These are phyloP conservation scores for Geotrichum citri-aurantii DNA, from an alignment of 1,139 yeast species.

Conservation along the genomic window DNA sequence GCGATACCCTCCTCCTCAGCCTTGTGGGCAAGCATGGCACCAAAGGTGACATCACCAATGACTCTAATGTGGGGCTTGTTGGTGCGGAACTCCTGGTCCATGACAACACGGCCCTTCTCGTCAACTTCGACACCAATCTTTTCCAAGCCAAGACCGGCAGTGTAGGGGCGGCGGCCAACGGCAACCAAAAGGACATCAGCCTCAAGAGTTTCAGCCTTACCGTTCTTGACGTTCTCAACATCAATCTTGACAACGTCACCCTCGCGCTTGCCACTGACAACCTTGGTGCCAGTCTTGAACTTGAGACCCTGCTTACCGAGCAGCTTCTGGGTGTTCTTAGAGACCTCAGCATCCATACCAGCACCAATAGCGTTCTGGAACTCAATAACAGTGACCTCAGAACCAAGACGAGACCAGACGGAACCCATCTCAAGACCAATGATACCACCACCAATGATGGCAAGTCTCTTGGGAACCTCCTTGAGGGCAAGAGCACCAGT, in stretches of 20 bases:
- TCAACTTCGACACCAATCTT: conserved; percentile 84
- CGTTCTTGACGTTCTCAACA: conserved; percentile 84
- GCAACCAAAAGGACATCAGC: conserved; percentile 95
- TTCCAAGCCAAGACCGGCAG: conserved; percentile 85
- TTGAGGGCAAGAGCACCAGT: conserved; percentile 84
- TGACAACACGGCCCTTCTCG: conserved; percentile 85
- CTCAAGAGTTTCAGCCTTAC: conserved; percentile 71
- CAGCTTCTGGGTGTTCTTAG: conserved; percentile 83
- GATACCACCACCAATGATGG: conserved; percentile 98
- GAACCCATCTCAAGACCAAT: conserved; percentile 99
- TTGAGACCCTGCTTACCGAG: conserved; percentile 92
- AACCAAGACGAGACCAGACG: conserved; percentile 91
- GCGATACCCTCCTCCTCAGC: conserved; percentile 99
- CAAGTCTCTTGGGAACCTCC: conserved; percentile 86
- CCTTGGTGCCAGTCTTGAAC: conserved; percentile 91
- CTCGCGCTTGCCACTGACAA: conserved; percentile 74
- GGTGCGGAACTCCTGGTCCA: conserved; percentile 90
- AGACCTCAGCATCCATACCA: conserved; percentile 96
- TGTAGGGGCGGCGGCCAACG: conserved; percentile 97
- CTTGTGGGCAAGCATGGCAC: conserved; percentile 99
- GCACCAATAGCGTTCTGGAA: conserved; percentile 86
- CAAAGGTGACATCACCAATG: conserved; percentile 97
- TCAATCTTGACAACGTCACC: conserved; percentile 91
- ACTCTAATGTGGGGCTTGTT: conserved; percentile 91
- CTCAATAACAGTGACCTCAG: conserved; percentile 93